Percentiles rank a stretch among this genome's conserved stretches.
phyloP scores from a whole-genome alignment of 129 eudicot genomes.

The Daucus carota region DNA sequence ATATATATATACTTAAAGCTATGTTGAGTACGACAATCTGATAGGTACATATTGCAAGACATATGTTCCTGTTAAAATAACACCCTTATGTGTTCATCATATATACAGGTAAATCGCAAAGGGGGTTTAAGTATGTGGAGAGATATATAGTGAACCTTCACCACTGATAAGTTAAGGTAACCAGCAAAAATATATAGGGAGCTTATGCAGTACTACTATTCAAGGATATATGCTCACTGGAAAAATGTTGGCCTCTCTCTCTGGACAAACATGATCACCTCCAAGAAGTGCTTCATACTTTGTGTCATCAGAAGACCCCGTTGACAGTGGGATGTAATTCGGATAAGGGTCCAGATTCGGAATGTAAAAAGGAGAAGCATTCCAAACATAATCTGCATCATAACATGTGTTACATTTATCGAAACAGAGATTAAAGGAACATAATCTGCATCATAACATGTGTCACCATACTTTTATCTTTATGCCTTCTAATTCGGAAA shows the following conservation, averaged over 20 bases:
- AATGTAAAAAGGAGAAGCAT: constrained; percentile 49
- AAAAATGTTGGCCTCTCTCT: constrained; percentile 69
- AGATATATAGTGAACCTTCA: not conserved
- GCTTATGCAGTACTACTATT: not conserved
- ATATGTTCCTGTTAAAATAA: not conserved
- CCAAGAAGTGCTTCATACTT: constrained; percentile 78
- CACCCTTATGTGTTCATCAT: not conserved
- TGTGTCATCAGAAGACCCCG: constrained; percentile 43
- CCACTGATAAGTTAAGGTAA: not conserved
- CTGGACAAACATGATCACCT: constrained; percentile 84
- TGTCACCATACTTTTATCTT: too few relatives aligned
- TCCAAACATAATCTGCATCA: constrained; percentile 67
- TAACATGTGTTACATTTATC: constrained; percentile 5
- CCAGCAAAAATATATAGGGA: not conserved
- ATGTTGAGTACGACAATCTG: not conserved
- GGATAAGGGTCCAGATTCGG: constrained; percentile 76
- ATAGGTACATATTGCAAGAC: not conserved
- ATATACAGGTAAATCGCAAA: not conserved
- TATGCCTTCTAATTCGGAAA: too few relatives aligned
- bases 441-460: too few relatives aligned
- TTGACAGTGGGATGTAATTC: constrained; percentile 51
- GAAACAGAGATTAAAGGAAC: not conserved
- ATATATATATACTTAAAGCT: not conserved
- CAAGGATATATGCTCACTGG: constrained; percentile 42
- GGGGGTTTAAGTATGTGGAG: not conserved